phyloP scores from a whole-genome alignment of 768 basidiomycete species.

The Dioszegia crocea region DNA sequence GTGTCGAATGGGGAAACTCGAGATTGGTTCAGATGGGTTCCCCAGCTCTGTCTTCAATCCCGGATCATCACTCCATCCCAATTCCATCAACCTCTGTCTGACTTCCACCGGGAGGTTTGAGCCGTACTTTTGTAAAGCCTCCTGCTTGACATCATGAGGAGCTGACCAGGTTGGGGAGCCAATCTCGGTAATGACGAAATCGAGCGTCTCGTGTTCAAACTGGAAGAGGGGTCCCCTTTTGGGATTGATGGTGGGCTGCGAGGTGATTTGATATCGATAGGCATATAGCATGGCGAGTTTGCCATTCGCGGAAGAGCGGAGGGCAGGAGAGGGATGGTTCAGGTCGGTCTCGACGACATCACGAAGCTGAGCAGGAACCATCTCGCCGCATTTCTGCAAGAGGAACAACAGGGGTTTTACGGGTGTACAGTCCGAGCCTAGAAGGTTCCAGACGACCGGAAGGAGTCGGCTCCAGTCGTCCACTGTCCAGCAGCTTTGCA shows the following conservation, averaged over 20 bases:
- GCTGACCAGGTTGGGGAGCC: conserved; percentile 32
- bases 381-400: conserved; percentile 35
- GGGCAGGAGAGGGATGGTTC: not conserved
- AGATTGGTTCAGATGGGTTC: conserved; percentile 24
- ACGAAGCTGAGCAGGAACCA: conserved; percentile 11
- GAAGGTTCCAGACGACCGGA: conserved; percentile 20
- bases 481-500: conserved; percentile 22
- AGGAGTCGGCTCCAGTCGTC: conserved; percentile 31
- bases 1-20: conserved; percentile 22
- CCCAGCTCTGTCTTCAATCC: conserved; percentile 5
- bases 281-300: conserved; percentile 28
- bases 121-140: conserved; percentile 34
- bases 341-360: conserved; percentile 5
- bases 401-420: conserved; percentile 14
- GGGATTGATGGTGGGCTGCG: conserved; percentile 19
- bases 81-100: conserved; percentile 35
- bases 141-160: conserved; percentile 33
- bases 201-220: conserved; percentile 24
- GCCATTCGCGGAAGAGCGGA: conserved; percentile 14
- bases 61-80: conserved; percentile 38
- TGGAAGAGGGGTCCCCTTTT: conserved; percentile 36
- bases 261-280: conserved; percentile 30
- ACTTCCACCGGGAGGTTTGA: conserved; percentile 30
- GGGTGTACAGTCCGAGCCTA: not conserved
- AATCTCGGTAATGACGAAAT: conserved; percentile 37